Evolutionary conservation across 768 basidiomycete species (phyloP), one percentile per base, ranked within the genome.

Genomic region (Kwoniella dejecticola): DNA sequence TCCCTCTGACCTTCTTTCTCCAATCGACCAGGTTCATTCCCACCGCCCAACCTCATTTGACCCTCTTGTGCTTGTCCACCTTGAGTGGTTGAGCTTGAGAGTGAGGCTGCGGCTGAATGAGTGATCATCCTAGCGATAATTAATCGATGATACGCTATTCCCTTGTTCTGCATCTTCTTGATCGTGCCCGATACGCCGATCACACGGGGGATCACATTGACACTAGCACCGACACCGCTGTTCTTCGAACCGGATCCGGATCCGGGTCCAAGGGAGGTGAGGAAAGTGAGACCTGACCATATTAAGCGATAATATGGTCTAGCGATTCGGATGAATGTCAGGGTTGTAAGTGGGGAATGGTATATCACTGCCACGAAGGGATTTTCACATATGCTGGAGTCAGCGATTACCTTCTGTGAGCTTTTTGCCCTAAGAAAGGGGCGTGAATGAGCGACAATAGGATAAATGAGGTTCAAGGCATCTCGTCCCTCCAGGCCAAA

Each of bases 121-220:
- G 21, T 24, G 3, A 66, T 31, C 42, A 67, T 45, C 50, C 47
- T 31, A 4, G 65, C 74, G 1, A 68, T 63, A 8, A 73, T 57
- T 12, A 42, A 23, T 15, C 74, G 57, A 57, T 76, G 74, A 60
- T 76, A 71, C 7, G 55, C 62, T 29, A 71, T 67, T 2, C 67
- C 71, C 7, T 53, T 52, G 46, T 71, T 74, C 56, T 93, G 91
- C 0, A 85, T 85, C 48, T 94, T 90, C 77, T 88, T 91, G 58
- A 94, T 89, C 0, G 91, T 94, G 0, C 92, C 91, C 49, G 90
- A 90, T 13, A 91, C 81, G 68, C 89, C 90, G 0, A 93, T 81
- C 4, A 94, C 87, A 63, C 89, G 83, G 0, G 91, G 91, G 24
- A 93, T 83, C 56, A 85, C 83, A 36, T 78, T 36, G 7, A 36